These are phyloP conservation scores for Chrysosporium queenslandicum DNA, from an alignment of 2,329 filamentous ascomycete species.

Conservation along the genomic window DNA sequence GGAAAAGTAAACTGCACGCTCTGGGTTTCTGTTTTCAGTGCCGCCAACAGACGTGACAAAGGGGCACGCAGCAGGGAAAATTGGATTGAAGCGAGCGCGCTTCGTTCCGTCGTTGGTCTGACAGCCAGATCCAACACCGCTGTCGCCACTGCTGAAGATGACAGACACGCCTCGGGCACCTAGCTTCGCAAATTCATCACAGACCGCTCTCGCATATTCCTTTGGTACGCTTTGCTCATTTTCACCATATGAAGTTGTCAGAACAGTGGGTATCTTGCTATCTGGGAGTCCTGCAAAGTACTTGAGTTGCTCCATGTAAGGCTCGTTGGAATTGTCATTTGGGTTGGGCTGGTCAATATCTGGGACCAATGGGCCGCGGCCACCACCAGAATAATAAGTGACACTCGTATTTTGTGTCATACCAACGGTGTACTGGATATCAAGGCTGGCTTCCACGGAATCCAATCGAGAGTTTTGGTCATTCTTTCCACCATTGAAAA, in stretches of 20 bases:
- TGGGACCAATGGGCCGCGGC: constrained; percentile 43
- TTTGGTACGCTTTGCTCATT: constrained; percentile 53
- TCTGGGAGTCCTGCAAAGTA: constrained; percentile 49
- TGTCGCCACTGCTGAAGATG: constrained; percentile 56
- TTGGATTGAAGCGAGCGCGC: constrained; percentile 43
- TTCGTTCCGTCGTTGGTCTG: constrained; percentile 47
- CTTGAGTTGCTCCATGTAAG: constrained; percentile 54
- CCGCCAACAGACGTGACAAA: constrained; percentile 56
- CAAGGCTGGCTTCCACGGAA: constrained; percentile 52
- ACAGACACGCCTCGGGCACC: constrained; percentile 57
- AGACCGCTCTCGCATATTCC: constrained; percentile 51
- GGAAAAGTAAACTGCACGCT: constrained; percentile 41
- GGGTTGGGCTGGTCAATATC: constrained; percentile 36
- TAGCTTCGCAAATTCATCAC: constrained; percentile 54
- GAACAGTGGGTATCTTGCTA: constrained; percentile 49
- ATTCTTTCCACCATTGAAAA: constrained; percentile 48
- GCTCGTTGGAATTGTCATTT: constrained; percentile 49
- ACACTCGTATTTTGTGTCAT: constrained; percentile 46
- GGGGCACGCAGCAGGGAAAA: constrained; percentile 50
- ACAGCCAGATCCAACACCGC: constrained; percentile 48
- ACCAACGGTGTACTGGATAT: constrained; percentile 51
- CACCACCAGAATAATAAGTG: constrained; percentile 50
- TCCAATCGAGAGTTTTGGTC: constrained; percentile 36
- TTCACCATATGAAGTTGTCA: constrained; percentile 62
- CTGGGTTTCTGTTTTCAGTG: constrained; percentile 44